Percentiles rank a stretch among this genome's conserved stretches.
These are phyloP conservation scores for Colletotrichum tanaceti DNA, from an alignment of 2,329 filamentous ascomycete species.

Conservation along the genomic window DNA sequence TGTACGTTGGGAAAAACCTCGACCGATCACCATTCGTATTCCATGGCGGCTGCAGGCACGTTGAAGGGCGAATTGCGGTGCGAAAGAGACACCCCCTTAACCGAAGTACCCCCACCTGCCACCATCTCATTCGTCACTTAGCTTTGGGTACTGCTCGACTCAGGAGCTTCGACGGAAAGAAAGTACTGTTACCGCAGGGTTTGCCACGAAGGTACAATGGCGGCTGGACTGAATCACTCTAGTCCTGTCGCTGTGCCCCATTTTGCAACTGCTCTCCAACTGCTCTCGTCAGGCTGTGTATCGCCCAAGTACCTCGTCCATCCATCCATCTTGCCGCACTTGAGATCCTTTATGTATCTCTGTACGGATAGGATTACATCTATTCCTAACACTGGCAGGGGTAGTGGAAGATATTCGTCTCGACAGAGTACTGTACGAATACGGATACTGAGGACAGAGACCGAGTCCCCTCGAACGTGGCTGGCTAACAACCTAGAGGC, in stretches of 20 bases:
- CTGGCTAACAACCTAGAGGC: slow-evolving; percentile 16
- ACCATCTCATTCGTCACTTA: slow-evolving; percentile 18
- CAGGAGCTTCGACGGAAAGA: background rate
- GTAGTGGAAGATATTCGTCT: background rate
- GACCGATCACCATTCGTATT: slow-evolving; percentile 40
- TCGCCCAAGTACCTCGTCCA: background rate
- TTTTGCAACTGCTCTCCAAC: background rate
- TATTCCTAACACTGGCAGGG: background rate
- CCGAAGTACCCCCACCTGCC: background rate
- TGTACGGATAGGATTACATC: no score
- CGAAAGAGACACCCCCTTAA: slow-evolving; percentile 22
- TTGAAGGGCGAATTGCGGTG: slow-evolving; percentile 29
- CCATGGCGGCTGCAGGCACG: slow-evolving; percentile 19
- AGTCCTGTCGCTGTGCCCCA: slow-evolving; percentile 7
- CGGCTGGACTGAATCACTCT: slow-evolving; percentile 24
- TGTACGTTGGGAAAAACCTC: slow-evolving; percentile 34
- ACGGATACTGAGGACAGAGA: background rate
- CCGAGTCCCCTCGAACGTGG: background rate
- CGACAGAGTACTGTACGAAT: slow-evolving; percentile 7
- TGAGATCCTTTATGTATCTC: no score
- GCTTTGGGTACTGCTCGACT: slow-evolving; percentile 12
- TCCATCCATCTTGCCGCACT: slow-evolving; percentile 1
- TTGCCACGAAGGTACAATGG: slow-evolving; percentile 20
- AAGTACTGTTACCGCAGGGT: slow-evolving; percentile 21
- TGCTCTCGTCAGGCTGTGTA: background rate